Evolutionary conservation across 2,329 filamentous ascomycete species (phyloP), one percentile per base, ranked within the genome.

Genomic region (Ophiostoma ips): DNA sequence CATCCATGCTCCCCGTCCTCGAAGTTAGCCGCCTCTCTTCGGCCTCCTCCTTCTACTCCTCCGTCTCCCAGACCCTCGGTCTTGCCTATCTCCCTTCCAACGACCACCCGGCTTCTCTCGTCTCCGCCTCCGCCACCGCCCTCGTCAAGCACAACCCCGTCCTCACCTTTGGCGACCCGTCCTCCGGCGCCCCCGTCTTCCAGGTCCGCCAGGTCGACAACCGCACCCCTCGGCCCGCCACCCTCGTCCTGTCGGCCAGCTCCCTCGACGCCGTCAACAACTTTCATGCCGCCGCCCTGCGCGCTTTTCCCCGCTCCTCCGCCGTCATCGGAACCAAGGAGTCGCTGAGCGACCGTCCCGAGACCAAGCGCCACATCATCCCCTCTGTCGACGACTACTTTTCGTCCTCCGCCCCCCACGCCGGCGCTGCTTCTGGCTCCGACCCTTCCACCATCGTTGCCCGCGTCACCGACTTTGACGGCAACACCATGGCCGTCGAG

Each of bases 11-110:
- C 55, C 74, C 76, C 46, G 70, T 71, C 55, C 61, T 79, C 56
- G 71, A 77, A 61, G 87, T 94, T 61, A 81, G 80, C 53, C 81
- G 89, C 64, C 77, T 94, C 49, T 78, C 87, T 50, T 79, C 81
- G 34, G 84, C 87, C 3, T 79, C 83, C 46, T 92, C 87, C 8
- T 94, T 94, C 70, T 94, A 87, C 66, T 77, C 88, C 19, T 77
- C 84, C 55, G 74, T 87, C 56, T 73, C 87, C 8, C 85, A 90
- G 58, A 83, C 86, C 3, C 73, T 94, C 19, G 84, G 84, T 35
- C 80, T 94, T 54, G 75, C 75, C 53, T 94, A 81, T 62, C 73
- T 87, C 55, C 66, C 64, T 46, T 13, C 31, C 28, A 21, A 30
- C 28, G 15, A 31, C 15, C 21, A 60, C 66, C 43, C 21, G 38